Evolutionary conservation across 164 flowering plant genomes (phyloP).

Genomic region (Echeveria elegans): DNA sequence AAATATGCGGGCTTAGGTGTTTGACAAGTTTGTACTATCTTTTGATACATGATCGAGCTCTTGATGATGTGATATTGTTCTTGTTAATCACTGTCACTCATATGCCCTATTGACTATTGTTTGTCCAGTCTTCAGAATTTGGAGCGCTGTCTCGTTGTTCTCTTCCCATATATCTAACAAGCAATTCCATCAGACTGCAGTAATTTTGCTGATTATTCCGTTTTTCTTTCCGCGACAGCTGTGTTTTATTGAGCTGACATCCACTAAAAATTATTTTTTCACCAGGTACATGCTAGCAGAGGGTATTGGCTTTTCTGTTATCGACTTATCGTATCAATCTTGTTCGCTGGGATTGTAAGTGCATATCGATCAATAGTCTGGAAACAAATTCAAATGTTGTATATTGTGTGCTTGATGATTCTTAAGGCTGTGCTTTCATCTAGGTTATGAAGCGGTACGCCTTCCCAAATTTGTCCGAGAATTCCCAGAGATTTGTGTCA

Average conservation of each 20-base stretch:
- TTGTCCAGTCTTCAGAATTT: conserved; percentile 84
- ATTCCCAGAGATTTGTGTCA: conserved; percentile 83
- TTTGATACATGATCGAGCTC: not conserved
- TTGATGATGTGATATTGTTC: conserved; percentile 1
- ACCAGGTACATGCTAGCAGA: conserved; percentile 96
- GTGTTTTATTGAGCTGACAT: not conserved
- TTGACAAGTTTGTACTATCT: conserved; percentile 69
- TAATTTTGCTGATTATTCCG: not conserved
- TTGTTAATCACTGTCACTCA: not conserved
- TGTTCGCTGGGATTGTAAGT: conserved; percentile 99
- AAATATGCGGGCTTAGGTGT: conserved; percentile 98
- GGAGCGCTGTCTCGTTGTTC: conserved; percentile 98
- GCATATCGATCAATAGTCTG: conserved; percentile 5
- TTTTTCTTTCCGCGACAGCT: not conserved
- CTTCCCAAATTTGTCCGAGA: conserved; percentile 82
- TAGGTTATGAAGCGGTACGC: conserved; percentile 98
- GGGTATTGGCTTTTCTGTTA: conserved; percentile 97
- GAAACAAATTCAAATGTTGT: not conserved
- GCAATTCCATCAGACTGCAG: conserved; percentile 14
- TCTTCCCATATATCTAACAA: conserved; percentile 98
- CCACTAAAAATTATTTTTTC: conserved; percentile 1
- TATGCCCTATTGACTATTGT: not conserved
- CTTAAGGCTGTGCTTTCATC: conserved; percentile 7
- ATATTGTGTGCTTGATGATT: not conserved
- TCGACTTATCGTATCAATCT: conserved; percentile 96